Percentiles rank a stretch among this genome's conserved stretches.
phyloP scores from a whole-genome alignment of 2,329 filamentous ascomycete species.

The Cladosporium cucumerinum region DNA sequence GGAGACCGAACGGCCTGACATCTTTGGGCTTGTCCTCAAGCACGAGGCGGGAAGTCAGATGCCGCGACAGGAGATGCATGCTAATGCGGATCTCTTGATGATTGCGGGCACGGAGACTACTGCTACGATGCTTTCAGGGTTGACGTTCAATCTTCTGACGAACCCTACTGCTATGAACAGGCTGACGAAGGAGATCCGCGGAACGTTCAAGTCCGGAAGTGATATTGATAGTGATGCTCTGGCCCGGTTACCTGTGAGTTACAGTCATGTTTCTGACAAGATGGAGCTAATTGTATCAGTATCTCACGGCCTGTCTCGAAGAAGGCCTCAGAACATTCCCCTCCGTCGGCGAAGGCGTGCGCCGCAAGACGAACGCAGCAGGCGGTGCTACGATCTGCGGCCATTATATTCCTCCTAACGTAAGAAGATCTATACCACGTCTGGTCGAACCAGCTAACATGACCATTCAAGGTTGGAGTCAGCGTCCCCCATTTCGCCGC shows the following conservation, averaged over 20 bases:
- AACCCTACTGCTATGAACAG: slow-evolving; percentile 53
- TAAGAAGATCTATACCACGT: background rate
- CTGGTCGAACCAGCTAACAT: background rate
- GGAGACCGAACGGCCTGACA: background rate
- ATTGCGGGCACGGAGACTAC: slow-evolving; percentile 76
- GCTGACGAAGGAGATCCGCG: slow-evolving; percentile 56
- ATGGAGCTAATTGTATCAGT: slow-evolving; percentile 24
- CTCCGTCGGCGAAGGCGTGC: slow-evolving; percentile 33
- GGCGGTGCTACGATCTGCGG: slow-evolving; percentile 29
- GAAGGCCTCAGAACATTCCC: slow-evolving; percentile 48
- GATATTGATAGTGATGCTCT: slow-evolving; percentile 27
- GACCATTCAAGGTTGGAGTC: background rate
- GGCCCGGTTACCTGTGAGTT: background rate
- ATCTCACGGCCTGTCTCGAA: slow-evolving; percentile 46
- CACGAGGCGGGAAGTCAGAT: slow-evolving; percentile 16
- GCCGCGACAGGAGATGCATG: slow-evolving; percentile 32
- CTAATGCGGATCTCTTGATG: slow-evolving; percentile 36
- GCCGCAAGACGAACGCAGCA: slow-evolving; percentile 17
- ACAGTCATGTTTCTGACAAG: background rate
- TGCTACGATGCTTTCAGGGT: slow-evolving; percentile 64
- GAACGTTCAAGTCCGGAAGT: slow-evolving; percentile 33
- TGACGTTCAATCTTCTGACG: slow-evolving; percentile 70
- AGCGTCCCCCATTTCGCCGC: slow-evolving; percentile 23
- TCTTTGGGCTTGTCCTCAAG: background rate
- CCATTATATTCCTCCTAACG: slow-evolving; percentile 25